These are phyloP conservation scores for Cercophora sp. DNA, from an alignment of 495 filamentous ascomycete species.

Conservation along the genomic window DNA sequence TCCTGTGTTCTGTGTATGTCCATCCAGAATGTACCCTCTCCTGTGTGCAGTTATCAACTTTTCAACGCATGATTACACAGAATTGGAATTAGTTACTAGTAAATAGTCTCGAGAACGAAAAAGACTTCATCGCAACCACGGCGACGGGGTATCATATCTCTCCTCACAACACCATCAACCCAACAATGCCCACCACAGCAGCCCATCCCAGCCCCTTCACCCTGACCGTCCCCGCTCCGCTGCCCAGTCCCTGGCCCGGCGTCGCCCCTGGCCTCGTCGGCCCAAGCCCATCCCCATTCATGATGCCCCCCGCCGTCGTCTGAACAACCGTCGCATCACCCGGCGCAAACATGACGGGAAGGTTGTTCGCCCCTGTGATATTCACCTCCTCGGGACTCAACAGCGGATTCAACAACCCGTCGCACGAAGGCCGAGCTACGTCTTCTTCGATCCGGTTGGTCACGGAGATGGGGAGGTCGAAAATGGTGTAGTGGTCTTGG, in stretches of 20 bases:
- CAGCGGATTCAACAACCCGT: conserved; percentile 41
- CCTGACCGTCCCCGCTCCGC: conserved; percentile 21
- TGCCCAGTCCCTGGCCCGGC: conserved; percentile 27
- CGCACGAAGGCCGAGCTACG: conserved; percentile 40
- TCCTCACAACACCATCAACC: conserved; percentile 9
- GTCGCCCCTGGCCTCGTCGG: conserved; percentile 23
- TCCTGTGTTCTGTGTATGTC: too few relatives aligned
- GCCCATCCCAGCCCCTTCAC: conserved; percentile 14
- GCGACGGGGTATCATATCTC: too few relatives aligned
- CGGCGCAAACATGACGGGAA: conserved; percentile 44
- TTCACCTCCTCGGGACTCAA: conserved; percentile 38
- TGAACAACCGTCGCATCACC: conserved; percentile 39
- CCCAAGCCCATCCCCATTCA: conserved; percentile 26
- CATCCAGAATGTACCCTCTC: too few relatives aligned
- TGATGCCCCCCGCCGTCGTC: conserved; percentile 15
- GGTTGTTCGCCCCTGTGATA: conserved; percentile 27
- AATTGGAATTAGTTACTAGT: too few relatives aligned
- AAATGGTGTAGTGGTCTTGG: conserved; percentile 62
- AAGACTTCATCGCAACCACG: too few relatives aligned
- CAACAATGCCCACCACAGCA: conserved; percentile 16
- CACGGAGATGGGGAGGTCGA: conserved; percentile 61
- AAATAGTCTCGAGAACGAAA: too few relatives aligned
- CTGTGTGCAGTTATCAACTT: too few relatives aligned
- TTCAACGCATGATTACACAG: too few relatives aligned
- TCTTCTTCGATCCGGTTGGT: conserved; percentile 55